Percentiles rank a stretch among this genome's conserved stretches.
Evolutionary conservation across 2,329 filamentous ascomycete species (phyloP).

Genomic region (Beauveria sp.): DNA sequence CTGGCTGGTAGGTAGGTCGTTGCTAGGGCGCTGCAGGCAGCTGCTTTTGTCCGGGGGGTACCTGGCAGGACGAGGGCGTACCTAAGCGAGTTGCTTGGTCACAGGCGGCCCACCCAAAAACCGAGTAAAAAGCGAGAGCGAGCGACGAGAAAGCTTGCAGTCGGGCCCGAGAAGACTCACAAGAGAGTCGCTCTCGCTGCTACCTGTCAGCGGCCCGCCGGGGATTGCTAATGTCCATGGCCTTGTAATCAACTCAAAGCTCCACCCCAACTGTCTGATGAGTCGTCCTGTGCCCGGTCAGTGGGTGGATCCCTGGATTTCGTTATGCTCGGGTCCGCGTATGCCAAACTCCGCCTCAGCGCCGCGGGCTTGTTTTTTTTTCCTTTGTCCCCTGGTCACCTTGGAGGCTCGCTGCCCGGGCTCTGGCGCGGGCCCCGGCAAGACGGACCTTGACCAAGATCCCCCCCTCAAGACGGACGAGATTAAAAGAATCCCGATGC

Average conservation of each 20-base stretch:
- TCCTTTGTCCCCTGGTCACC: background rate
- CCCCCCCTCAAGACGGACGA: constrained; percentile 1
- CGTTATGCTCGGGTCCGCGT: constrained; percentile 23
- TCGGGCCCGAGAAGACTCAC: too few species aligned
- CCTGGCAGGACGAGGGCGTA: too few species aligned
- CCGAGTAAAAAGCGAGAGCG: constrained; percentile 2
- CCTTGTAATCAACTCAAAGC: background rate
- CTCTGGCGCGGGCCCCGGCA: background rate
- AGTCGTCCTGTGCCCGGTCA: too few species aligned
- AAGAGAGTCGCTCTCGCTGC: background rate
- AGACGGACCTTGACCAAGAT: background rate
- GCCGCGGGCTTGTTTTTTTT: background rate
- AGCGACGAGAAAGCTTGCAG: background rate
- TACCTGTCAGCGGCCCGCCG: constrained; percentile 10
- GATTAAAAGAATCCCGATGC: constrained; percentile 19
- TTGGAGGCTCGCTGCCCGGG: background rate
- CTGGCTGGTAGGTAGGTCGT: too few species aligned
- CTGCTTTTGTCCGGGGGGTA: background rate
- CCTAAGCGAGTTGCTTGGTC: background rate
- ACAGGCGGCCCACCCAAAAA: background rate
- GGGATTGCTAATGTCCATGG: constrained; percentile 12
- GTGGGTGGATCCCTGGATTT: background rate
- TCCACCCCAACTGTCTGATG: background rate
- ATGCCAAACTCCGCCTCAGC: constrained; percentile 24
- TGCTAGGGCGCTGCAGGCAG: background rate